Conservation (phyloP, 768 basidiomycete genomes). For the Tricholoma flavovirens region DNA sequence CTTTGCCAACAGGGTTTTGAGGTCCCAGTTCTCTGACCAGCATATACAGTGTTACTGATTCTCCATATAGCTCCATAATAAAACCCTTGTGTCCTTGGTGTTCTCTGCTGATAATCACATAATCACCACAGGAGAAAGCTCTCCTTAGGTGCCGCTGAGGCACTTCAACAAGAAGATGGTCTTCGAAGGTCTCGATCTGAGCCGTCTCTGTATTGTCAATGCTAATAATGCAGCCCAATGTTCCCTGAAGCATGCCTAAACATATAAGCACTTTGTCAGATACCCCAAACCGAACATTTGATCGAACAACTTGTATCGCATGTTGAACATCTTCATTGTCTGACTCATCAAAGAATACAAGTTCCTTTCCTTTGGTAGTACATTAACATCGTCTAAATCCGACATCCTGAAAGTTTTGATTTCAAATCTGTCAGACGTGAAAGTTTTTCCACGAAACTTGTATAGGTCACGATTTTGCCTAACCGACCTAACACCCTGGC, state of each 20-base stretch:
- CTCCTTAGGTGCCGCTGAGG: not conserved
- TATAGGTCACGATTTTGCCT: not conserved
- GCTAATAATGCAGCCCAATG: not conserved
- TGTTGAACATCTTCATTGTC: not conserved
- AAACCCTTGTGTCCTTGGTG: not conserved
- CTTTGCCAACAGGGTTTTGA: not conserved
- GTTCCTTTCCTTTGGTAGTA: not conserved
- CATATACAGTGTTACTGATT: not conserved
- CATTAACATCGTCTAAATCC: not conserved
- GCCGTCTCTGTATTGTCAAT: not conserved
- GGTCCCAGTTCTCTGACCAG: not conserved
- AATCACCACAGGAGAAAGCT: not conserved
- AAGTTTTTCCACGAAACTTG: not conserved
- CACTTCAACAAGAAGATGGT: not conserved
- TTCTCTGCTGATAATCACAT: not conserved
- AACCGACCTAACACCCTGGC: not conserved
- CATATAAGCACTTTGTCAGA: not conserved
- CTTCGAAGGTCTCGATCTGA: not conserved
- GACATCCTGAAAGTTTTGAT: not conserved
- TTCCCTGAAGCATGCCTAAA: not conserved
- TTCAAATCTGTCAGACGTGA: not conserved
- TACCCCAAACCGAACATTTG: not conserved
- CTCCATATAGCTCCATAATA: not conserved
- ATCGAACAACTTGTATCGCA: not conserved
- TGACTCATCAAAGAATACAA: not conserved